Evolutionary conservation across 345 rosid species (phyloP), one percentile per base, ranked within the genome.

Genomic region (Arabidopsis arenosa): DNA sequence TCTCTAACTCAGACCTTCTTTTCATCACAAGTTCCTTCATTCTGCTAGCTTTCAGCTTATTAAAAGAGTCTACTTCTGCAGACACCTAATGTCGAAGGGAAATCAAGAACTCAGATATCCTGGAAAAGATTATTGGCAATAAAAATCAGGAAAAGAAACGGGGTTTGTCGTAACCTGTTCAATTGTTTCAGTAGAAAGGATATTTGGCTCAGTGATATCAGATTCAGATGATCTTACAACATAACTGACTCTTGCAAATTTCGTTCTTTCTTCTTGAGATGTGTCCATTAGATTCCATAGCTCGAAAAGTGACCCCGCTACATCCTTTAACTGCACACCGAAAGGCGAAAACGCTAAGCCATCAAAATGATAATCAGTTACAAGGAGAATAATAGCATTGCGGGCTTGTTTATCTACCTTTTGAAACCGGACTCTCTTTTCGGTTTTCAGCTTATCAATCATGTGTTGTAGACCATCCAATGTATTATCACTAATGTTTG

Each of bases 221-320:
- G 84, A 78, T 77, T 94, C 95, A 11, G 95, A 79, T 75, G 82
- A 84, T 72, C 86, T 82, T 54, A 94, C 82, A 79, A 86, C 63
- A 32, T 77, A 77, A 52, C 76, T 77, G 49, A 88, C 77, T 80
- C 84, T 85, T n/a, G 90, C 79, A 73, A 92, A 94, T 33, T 37
- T 66, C 53, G 52, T 76, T 84, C 77, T 86, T 68, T 90, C 97
- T 73, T 83, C 89, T 52, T 82, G 76, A 23, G 96, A 85, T 11
- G 97, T 85, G 80, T 91, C 98, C 98, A 94, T 91, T 86, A 94
- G 84, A 78, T 84, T 87, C 98, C 95, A 94, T 39, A 94, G 89
- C 69, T 92, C 97, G 64, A 81, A 84, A 44, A 94, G 84, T 4
- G 85, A 79, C 12, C 70, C 79, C 51, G 74, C 72, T 59, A 87